A percentile compares a stretch with the other conserved stretches of the same genome.
Evolutionary conservation across 495 filamentous ascomycete species (phyloP).

Genomic region (Talaromyces wortmannii): DNA sequence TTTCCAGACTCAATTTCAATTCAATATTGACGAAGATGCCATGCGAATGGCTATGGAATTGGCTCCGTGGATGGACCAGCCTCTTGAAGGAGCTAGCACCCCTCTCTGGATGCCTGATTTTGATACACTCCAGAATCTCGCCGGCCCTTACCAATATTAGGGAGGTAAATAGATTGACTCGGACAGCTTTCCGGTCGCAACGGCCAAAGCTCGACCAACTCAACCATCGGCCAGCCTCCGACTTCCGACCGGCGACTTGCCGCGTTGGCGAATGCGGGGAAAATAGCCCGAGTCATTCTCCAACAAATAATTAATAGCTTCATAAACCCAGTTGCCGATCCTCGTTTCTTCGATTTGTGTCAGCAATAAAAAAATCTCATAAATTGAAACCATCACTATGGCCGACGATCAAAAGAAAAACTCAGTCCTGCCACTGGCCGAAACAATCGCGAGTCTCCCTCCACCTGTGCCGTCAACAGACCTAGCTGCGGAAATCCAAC

Average conservation of each 20-base stretch:
- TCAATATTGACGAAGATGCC: slow-evolving; percentile 21
- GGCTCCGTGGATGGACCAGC: slow-evolving; percentile 40
- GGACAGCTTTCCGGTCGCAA: no score
- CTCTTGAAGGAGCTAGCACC: slow-evolving; percentile 16
- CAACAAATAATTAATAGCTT: no score
- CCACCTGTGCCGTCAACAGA: not conserved
- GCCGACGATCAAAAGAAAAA: not conserved
- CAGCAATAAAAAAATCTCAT: not conserved
- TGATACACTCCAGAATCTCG: slow-evolving; percentile 33
- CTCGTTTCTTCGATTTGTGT: not conserved
- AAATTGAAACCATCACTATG: not conserved
- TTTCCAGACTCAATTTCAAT: not conserved
- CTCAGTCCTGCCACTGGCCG: not conserved
- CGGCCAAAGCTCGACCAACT: no score
- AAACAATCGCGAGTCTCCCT: not conserved
- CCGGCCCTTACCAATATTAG: slow-evolving; percentile 14
- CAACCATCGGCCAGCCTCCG: no score
- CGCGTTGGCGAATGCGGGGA: no score
- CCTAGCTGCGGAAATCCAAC: not conserved
- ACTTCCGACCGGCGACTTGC: no score
- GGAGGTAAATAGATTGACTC: no score
- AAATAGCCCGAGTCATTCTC: no score
- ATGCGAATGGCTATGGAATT: slow-evolving; percentile 39
- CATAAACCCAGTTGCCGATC: no score
- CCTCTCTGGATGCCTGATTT: slow-evolving; percentile 43